Evolutionary conservation across 164 flowering plant species (phyloP), one percentile per base, ranked within the genome.

Genomic region (Magnolia changhungtana): DNA sequence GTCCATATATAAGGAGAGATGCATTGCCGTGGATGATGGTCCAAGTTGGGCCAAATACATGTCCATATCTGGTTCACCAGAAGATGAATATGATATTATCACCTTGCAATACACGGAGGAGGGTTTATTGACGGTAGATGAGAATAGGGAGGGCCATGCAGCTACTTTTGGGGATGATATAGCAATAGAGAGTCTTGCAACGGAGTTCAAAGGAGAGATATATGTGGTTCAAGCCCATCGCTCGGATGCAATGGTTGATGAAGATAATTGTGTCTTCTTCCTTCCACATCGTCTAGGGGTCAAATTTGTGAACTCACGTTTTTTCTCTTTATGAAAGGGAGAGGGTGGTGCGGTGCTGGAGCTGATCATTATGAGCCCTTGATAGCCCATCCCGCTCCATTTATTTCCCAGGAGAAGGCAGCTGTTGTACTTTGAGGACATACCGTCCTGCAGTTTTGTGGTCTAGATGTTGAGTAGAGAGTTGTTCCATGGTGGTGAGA

Each of bases 201-300:
- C 96, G 1, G 97, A 93, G 85, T 95, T 93, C 86, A 88, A 88
- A 75, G 85, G 98, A 71, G 98, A 95, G 81, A 89, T 91, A 9
- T 95, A 82, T 81, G 98, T 93, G 90, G 98, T 95, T 78, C 97
- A 95, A 84, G 97, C 98, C 50, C 98, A 95, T 83, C 98, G 98
- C 69, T 90, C 96, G 20, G 98, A 95, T 86, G 98, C 92, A 72
- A 95, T 95, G 98, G 97, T 93, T 71, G 98, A 95, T 59, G 98
- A 92, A 82, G 98, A 93, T 13, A 91, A 91, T 76, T 93, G 98
- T 78, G 92, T 95, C 10, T 95, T 95, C 83, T 95, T 95, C 85
- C 94, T 95, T 70, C 98, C 98, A 10, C 98, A 95, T 85, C 86
- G 86, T 49, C 98, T 8, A 86, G 96, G 78, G 84, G 90, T 75